phyloP scores from a whole-genome alignment of 129 eudicot species.

The Smallanthus sonchifolius region DNA sequence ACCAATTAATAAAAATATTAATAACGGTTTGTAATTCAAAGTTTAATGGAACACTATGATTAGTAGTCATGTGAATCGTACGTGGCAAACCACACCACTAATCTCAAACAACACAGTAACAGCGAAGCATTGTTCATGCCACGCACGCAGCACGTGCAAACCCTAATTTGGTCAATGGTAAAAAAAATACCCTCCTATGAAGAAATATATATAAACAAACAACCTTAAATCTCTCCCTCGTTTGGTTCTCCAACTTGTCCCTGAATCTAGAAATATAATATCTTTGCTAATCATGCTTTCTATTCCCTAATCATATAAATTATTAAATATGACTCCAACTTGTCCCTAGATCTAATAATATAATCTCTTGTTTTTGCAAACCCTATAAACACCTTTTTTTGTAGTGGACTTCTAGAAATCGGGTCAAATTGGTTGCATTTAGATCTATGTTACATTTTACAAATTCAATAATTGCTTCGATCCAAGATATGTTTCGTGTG shows the following conservation, averaged over 20 bases:
- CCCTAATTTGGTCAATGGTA: slow-evolving; percentile 47
- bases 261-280: slow-evolving; percentile 24
- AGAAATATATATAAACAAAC: background rate
- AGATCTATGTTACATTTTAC: no score
- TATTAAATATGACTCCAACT: slow-evolving; percentile 4
- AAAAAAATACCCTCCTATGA: slow-evolving; percentile 2
- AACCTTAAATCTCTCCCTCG: slow-evolving; percentile 40
- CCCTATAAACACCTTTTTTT: background rate
- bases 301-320: slow-evolving; percentile 19
- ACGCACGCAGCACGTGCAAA: slow-evolving; percentile 50
- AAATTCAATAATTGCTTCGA: no score
- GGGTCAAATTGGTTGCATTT: background rate
- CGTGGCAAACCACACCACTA: slow-evolving; percentile 34
- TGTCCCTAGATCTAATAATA: background rate
- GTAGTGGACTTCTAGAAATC: no score
- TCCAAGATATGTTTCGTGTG: no score
- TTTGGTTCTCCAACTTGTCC: slow-evolving; percentile 39
- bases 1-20: background rate
- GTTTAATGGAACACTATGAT: slow-evolving; percentile 34
- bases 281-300: slow-evolving; percentile 21
- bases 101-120: slow-evolving; percentile 37
- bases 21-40: slow-evolving; percentile 11
- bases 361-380: background rate
- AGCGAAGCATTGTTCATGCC: slow-evolving; percentile 36
- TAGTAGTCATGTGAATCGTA: slow-evolving; percentile 37